Conservation (phyloP, 2,329 filamentous ascomycete species). For the Trichoderma hamatum region DNA sequence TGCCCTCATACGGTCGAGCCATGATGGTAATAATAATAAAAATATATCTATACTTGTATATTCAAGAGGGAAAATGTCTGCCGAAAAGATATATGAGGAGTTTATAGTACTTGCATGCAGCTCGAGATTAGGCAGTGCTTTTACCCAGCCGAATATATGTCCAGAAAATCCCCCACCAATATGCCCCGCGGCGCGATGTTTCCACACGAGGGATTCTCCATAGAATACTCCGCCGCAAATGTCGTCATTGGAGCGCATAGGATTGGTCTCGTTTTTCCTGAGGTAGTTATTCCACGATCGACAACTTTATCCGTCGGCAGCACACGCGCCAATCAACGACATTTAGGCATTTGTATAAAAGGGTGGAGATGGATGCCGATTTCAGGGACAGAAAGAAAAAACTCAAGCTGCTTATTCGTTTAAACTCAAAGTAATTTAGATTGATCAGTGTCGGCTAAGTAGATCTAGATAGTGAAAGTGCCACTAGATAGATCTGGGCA, state of each 20-base stretch:
- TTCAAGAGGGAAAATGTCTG: background rate
- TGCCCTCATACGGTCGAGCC: conserved; percentile 37
- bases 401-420: background rate
- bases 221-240: conserved; percentile 16
- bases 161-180: conserved; percentile 9
- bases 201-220: background rate
- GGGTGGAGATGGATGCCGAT: background rate
- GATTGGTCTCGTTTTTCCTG: background rate
- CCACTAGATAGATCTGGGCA: background rate
- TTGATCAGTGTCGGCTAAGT: background rate
- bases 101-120: background rate
- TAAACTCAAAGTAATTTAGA: background rate
- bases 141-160: conserved; percentile 14
- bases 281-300: background rate
- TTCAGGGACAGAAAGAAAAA: background rate
- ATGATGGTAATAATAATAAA: conserved; percentile 7
- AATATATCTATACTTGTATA: background rate
- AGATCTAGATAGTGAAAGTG: background rate
- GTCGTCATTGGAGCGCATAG: conserved; percentile 22
- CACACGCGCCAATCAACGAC: background rate
- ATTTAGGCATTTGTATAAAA: background rate
- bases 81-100: background rate
- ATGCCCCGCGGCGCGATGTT: conserved; percentile 9
- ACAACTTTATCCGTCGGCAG: background rate
- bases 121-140: background rate